phyloP scores from a whole-genome alignment of 148 eudicot species.

The Gaultheria prostrata region DNA sequence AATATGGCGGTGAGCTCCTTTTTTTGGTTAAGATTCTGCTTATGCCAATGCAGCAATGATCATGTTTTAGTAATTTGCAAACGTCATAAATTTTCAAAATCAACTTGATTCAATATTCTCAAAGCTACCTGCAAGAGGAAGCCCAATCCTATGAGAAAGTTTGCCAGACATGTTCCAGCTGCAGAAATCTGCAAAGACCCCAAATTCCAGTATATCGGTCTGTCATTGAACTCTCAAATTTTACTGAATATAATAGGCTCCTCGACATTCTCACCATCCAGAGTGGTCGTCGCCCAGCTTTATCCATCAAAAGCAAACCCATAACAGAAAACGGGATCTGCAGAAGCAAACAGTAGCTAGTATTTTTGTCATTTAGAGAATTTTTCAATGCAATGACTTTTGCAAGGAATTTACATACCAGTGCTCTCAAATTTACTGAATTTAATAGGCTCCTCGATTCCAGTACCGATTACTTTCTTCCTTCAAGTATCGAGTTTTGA shows the following conservation, averaged over 20 bases:
- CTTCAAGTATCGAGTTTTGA: too few relatives aligned
- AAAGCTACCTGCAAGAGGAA: slow-evolving; percentile 23
- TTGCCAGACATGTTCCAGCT: slow-evolving; percentile 23
- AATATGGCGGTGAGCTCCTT: slow-evolving; percentile 21
- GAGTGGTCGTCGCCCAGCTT: slow-evolving; percentile 45
- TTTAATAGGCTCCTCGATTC: too few relatives aligned
- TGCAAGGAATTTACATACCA: too few relatives aligned
- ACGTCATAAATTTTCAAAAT: not conserved
- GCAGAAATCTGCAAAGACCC: slow-evolving; percentile 19
- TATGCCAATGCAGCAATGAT: not conserved
- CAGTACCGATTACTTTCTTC: too few relatives aligned
- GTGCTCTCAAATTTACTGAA: too few relatives aligned
- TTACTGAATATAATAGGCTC: not conserved
- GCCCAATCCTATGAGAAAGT: slow-evolving; percentile 21
- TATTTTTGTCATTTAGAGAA: not conserved
- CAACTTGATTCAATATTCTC: not conserved
- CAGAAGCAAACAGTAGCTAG: not conserved
- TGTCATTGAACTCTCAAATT: not conserved
- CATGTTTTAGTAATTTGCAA: not conserved
- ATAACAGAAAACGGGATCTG: slow-evolving; percentile 41
- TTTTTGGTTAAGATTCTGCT: slow-evolving; percentile 16
- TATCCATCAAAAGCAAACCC: slow-evolving; percentile 50
- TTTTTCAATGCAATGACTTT: too few relatives aligned
- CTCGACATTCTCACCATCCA: slow-evolving; percentile 40
- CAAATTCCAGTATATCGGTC: not conserved